A percentile compares a stretch with the other conserved stretches of the same genome.
Evolutionary conservation across 1,284 basidiomycete species (phyloP).

Genomic region (Malassezia nana): DNA sequence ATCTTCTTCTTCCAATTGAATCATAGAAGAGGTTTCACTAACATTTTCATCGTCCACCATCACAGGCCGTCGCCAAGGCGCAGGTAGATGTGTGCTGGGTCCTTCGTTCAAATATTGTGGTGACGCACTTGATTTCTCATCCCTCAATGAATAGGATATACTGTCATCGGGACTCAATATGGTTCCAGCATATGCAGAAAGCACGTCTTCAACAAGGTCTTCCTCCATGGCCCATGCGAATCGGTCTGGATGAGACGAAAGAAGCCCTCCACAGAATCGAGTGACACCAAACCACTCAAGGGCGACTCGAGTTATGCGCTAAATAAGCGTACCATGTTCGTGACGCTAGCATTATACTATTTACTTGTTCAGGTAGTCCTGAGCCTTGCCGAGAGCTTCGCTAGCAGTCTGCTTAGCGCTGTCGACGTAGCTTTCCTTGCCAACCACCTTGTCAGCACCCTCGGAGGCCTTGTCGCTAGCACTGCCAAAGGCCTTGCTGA

Average conservation of each 20-base stretch:
- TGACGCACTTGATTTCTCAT: not conserved
- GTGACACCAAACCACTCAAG: too few species aligned
- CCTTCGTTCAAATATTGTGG: slow-evolving; percentile 12
- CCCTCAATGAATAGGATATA: not conserved
- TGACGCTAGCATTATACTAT: too few species aligned
- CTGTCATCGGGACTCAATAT: slow-evolving; percentile 1
- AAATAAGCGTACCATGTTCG: too few species aligned
- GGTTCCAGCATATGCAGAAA: slow-evolving; percentile 1
- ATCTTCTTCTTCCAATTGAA: slow-evolving; percentile 56
- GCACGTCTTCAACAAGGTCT: not conserved
- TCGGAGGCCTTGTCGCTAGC: slow-evolving; percentile 10
- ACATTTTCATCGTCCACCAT: not conserved
- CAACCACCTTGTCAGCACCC: slow-evolving; percentile 4
- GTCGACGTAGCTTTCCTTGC: slow-evolving; percentile 9
- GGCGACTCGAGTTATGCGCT: too few species aligned
- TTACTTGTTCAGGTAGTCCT: slow-evolving; percentile 9
- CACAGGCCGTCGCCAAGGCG: slow-evolving; percentile 6
- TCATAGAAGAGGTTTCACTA: slow-evolving; percentile 53
- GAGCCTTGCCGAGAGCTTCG: slow-evolving; percentile 10
- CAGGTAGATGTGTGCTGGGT: not conserved
- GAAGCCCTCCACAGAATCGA: too few species aligned
- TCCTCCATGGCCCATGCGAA: not conserved
- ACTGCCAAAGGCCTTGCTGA: slow-evolving; percentile 8
- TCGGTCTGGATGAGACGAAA: not conserved
- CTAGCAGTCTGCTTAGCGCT: slow-evolving; percentile 4